Evolutionary conservation across 2,329 filamentous ascomycete genomes (phyloP).

Genomic region (Zalaria obscura): DNA sequence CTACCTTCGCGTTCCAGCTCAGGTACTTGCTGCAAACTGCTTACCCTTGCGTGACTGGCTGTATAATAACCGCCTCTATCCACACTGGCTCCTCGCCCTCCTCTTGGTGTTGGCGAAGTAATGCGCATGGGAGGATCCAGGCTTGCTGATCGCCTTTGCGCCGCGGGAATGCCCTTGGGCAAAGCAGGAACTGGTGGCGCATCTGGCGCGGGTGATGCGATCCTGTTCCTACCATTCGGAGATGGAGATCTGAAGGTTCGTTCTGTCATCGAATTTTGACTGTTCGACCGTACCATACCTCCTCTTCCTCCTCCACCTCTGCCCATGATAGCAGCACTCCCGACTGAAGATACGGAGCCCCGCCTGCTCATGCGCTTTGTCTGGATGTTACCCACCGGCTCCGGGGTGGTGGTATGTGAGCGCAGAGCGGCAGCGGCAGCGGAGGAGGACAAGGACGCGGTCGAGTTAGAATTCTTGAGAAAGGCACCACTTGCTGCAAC

Average conservation of each 20-base stretch:
- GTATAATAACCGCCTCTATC: slow-evolving; percentile 7
- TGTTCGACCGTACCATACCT: slow-evolving; percentile 49
- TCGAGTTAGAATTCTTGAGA: slow-evolving; percentile 49
- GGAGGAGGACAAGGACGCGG: slow-evolving; percentile 60
- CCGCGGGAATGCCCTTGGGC: slow-evolving; percentile 22
- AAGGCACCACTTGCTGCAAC: slow-evolving; percentile 65
- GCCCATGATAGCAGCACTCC: slow-evolving; percentile 26
- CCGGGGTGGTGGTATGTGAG: slow-evolving; percentile 63
- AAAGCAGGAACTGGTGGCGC: slow-evolving; percentile 65
- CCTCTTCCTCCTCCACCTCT: slow-evolving; percentile 13
- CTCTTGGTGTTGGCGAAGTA: slow-evolving; percentile 27
- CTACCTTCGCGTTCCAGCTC: slow-evolving; percentile 28
- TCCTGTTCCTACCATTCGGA: slow-evolving; percentile 23
- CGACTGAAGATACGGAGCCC: slow-evolving; percentile 56
- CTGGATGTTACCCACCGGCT: slow-evolving; percentile 66
- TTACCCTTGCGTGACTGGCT: slow-evolving; percentile 1
- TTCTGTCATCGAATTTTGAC: slow-evolving; percentile 73
- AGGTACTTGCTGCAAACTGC: slow-evolving; percentile 26
- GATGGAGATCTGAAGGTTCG: slow-evolving; percentile 75
- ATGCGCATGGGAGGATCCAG: slow-evolving; percentile 35
- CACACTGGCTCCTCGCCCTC: slow-evolving; percentile 18
- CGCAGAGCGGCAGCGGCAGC: slow-evolving; percentile 77
- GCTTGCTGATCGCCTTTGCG: slow-evolving; percentile 32
- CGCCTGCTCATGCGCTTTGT: slow-evolving; percentile 74
- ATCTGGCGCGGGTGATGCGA: slow-evolving; percentile 12